These are phyloP conservation scores for Clarireedia homoeocarpa DNA, from an alignment of 2,329 filamentous ascomycete genomes.

Conservation along the genomic window DNA sequence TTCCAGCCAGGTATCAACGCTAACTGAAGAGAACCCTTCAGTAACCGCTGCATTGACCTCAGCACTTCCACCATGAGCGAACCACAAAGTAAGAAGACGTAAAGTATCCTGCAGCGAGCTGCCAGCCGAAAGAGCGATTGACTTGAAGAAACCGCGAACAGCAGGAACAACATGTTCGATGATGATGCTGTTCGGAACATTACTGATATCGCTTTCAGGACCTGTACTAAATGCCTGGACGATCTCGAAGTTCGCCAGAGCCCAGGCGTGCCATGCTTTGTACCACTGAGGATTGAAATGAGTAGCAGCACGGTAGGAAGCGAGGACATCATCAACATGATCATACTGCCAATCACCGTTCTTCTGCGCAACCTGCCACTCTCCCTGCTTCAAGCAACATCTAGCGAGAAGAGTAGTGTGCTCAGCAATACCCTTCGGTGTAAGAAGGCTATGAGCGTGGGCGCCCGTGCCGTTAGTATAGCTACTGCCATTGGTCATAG, in stretches of 20 bases:
- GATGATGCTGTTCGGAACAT: constrained; percentile 58
- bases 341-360: constrained; percentile 84
- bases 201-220: constrained; percentile 18
- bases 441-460: constrained; percentile 14
- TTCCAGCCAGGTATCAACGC: constrained; percentile 96
- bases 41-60: constrained; percentile 86
- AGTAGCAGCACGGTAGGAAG: constrained; percentile 87
- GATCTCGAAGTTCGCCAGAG: constrained; percentile 95
- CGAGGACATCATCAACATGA: constrained; percentile 78
- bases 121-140: constrained; percentile 81
- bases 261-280: constrained; percentile 99
- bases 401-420: constrained; percentile 75
- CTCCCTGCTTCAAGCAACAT: constrained; percentile 91
- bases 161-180: constrained; percentile 89
- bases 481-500: constrained; percentile 38
- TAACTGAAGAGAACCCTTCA: constrained; percentile 85
- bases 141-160: constrained; percentile 94
- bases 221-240: constrained; percentile 62
- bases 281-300: constrained; percentile 94
- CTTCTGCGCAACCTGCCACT: constrained; percentile 86
- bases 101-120: constrained; percentile 95
- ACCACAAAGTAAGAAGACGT: constrained; percentile 89
- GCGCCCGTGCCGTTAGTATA: constrained; percentile 34
- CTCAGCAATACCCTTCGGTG: constrained; percentile 43
- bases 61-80: constrained; percentile 78